phyloP scores from a whole-genome alignment of 441 rosid species.

The Populus hybrid region DNA sequence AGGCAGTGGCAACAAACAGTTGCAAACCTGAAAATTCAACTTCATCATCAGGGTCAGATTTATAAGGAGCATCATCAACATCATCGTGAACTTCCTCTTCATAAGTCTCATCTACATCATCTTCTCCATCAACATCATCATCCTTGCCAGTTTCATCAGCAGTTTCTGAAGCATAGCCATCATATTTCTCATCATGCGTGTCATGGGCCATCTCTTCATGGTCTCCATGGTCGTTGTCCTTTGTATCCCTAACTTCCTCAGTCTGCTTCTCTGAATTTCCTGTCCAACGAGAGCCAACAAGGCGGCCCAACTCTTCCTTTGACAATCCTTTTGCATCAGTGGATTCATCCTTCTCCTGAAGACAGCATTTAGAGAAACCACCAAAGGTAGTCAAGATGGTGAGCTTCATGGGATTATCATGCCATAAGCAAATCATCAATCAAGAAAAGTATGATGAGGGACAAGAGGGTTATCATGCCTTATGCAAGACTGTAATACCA shows the following conservation, averaged over 20 bases:
- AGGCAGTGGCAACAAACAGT: conserved; percentile 5
- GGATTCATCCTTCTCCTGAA: conserved; percentile 44
- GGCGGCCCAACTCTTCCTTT: conserved; percentile 92
- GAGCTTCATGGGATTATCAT: conserved; percentile 11
- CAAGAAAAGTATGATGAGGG: not conserved
- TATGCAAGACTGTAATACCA: no score
- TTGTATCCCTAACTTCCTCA: conserved; percentile 27
- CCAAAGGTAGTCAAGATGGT: conserved; percentile 4
- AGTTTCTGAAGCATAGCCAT: conserved; percentile 71
- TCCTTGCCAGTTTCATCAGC: conserved; percentile 57
- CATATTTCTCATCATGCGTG: conserved; percentile 48
- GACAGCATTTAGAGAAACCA: conserved; percentile 20
- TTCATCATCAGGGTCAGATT: conserved; percentile 60
- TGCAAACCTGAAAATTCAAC: conserved; percentile 57
- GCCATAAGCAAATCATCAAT: not conserved
- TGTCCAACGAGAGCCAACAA: conserved; percentile 98
- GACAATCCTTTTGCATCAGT: conserved; percentile 69
- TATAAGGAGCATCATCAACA: conserved; percentile 40
- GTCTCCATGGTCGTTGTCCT: conserved; percentile 38
- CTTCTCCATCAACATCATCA: conserved; percentile 47
- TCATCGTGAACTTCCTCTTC: conserved; percentile 45
- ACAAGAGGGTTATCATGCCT: not conserved
- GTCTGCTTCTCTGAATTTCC: conserved; percentile 57
- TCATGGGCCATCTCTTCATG: conserved; percentile 42
- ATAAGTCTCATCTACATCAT: conserved; percentile 47